Base-by-base conservation (phyloP, 352 stramenopile genomes). In the Globisporangium lucens region DNA sequence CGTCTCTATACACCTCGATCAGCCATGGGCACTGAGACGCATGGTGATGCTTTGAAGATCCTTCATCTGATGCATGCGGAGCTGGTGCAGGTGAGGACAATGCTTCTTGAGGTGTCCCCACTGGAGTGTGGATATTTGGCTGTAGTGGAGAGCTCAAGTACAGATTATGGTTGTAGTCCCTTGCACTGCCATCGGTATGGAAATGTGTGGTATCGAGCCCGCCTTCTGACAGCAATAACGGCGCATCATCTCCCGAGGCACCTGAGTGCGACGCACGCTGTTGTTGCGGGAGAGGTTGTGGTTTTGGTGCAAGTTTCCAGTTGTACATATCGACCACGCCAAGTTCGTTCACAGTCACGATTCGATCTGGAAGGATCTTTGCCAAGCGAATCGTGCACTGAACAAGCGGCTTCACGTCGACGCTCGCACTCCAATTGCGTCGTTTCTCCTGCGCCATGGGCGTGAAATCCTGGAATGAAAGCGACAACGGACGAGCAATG, bases 271-370 rank as follows among this genome's bases (percentile, higher is more conserved):
- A 59, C 8, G 10, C 12, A n/a, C 9, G 27, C 35, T 57, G 41
- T 30, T 17, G 24, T 1, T 15, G 36, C n/a, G 60, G 52, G 13
- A 43, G 55, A 12, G 73, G 62, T 17, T 65, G 63, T 49, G 80
- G 76, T 61, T 92, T 92, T 2, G 87, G 76, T 15, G 83, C 17
- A 4, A 96, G 66, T 49, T 89, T 95, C 87, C 89, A 96, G 63
- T 91, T 82, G 75, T 92, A 90, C 4, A 95, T 56, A 61, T 96
- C 89, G n/a, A 96, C 81, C 20, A 94, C 87, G 1, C 89, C 89
- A 4, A 95, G 73, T 27, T 94, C 85, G 63, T 94, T 95, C 29
- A 96, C 76, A 24, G 80, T 91, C 24, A 96, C 63, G 20, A 96
- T 74, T 10, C 85, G 85, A 61, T 95, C 89, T 0, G 84, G 75